These are phyloP conservation scores for Chlamydomonas reinhardtii DNA, from an alignment of 163 green algal species.

Conservation along the genomic window DNA sequence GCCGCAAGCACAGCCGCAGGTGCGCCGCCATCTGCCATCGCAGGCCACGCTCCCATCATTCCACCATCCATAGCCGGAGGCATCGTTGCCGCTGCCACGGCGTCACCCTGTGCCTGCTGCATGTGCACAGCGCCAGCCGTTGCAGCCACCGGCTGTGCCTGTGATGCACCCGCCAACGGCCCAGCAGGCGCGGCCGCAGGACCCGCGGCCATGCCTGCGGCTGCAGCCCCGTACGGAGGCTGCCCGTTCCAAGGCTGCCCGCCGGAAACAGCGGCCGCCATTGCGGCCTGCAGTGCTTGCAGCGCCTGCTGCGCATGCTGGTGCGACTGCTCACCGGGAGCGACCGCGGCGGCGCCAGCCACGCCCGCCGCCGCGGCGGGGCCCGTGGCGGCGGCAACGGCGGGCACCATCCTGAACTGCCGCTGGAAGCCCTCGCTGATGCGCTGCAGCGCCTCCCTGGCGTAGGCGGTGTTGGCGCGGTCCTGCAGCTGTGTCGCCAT, in stretches of 20 bases:
- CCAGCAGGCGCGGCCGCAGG: neutral
- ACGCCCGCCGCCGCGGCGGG: too few relatives aligned
- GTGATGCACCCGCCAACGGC: neutral
- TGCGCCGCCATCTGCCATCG: too few relatives aligned
- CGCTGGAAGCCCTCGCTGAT: too few relatives aligned
- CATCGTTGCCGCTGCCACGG: neutral
- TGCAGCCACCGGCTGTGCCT: neutral
- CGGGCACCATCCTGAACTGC: too few relatives aligned
- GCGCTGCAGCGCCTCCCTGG: too few relatives aligned
- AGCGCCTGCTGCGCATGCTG: neutral
- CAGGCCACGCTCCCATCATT: neutral
- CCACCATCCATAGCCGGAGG: too few relatives aligned
- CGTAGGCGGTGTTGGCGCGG: too few relatives aligned
- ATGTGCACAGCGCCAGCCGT: neutral
- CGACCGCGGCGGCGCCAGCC: too few relatives aligned
- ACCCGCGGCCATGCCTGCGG: too few relatives aligned
- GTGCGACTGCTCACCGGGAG: neutral
- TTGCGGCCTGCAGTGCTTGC: neutral
- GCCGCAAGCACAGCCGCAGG: too few relatives aligned
- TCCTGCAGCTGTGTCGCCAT: too few relatives aligned
- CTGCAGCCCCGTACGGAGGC: neutral
- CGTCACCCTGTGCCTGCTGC: neutral
- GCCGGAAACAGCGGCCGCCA: neutral
- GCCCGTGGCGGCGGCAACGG: too few relatives aligned
- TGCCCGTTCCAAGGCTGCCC: neutral